phyloP scores from a whole-genome alignment of 2,329 filamentous ascomycete species.

The Chrysosporium queenslandicum region DNA sequence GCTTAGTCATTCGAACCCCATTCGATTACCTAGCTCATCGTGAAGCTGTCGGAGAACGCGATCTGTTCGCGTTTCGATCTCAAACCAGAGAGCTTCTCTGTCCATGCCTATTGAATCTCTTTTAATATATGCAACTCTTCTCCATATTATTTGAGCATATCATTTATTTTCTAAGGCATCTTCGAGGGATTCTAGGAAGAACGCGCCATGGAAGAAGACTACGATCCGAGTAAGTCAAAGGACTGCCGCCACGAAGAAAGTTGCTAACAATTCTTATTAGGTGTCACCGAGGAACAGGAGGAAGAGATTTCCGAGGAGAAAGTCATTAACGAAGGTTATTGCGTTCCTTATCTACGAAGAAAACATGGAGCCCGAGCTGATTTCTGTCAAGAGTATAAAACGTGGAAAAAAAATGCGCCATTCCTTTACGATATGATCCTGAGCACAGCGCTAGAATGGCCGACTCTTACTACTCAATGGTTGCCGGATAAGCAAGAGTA shows the following conservation, averaged over 20 bases:
- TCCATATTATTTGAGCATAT: not conserved
- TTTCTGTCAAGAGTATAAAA: conserved; percentile 75
- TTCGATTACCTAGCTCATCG: not conserved
- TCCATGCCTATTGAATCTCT: conserved; percentile 18
- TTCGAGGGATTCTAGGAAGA: not conserved
- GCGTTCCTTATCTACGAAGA: not conserved
- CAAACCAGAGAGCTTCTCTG: not conserved
- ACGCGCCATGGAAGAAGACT: conserved; percentile 8
- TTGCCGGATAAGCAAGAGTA: conserved; percentile 83
- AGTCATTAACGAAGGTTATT: conserved; percentile 78
- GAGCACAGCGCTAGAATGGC: conserved; percentile 91
- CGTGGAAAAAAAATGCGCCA: conserved; percentile 98
- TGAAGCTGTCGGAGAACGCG: not conserved
- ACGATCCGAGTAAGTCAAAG: conserved; percentile 4
- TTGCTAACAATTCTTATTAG: not conserved
- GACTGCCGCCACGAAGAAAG: not conserved
- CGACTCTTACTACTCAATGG: conserved; percentile 95
- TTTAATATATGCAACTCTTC: conserved; percentile 12
- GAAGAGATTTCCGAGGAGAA: conserved; percentile 72
- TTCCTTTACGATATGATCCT: conserved; percentile 98
- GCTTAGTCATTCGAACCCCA: too few species aligned
- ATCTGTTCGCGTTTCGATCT: not conserved
- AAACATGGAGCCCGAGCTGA: not conserved
- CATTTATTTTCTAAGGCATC: not conserved
- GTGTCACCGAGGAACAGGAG: conserved; percentile 43